Base-by-base conservation (phyloP, 2,329 filamentous ascomycete genomes). In the Colletotrichum graminicola region DNA sequence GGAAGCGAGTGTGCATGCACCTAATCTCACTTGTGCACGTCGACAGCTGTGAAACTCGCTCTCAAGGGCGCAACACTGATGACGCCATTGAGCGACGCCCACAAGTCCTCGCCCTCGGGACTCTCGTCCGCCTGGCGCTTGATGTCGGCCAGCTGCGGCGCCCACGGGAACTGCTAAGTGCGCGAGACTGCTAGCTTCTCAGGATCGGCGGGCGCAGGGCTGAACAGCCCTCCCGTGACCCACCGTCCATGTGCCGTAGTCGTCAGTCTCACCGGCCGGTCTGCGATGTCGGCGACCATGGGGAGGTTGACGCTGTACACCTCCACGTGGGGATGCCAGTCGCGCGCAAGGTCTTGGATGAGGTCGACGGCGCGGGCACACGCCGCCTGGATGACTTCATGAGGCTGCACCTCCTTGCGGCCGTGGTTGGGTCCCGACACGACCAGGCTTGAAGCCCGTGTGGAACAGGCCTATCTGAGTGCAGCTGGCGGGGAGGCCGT, bases 271-370 rank as follows among this genome's bases (percentile, higher is more conserved):
- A 92, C 84, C 78, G 90, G 90, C n/a, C 82, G 84, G 14, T 83
- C 76, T 57, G 85, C 87, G 2, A 93, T 88, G 5, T 87, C 88
- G 57, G 88, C 87, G 55, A 91, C 85, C 32, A 93, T 80, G 11
- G 92, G 91, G 11, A 93, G 88, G 77, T 94, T 94, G 68, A 93
- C 85, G 21, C 83, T 88, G 78, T 92, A 93, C 12, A 94, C 80
- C 76, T 92, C 89, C 1, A 90, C 88, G 12, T 82, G 85, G 56
- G 84, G 81, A 1, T 74, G 81, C 87, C 89, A 92, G 73, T 90
- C 89, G 34, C 84, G 81, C 59, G 83, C 86, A 7, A 94, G 81
- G 75, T 92, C 83, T 76, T 92, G 87, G 67, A 92, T 89, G 18
- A 94, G 79, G 69, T 83, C 84, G 3, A 91, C 87, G 12, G 87